phyloP scores from a whole-genome alignment of 2,329 filamentous ascomycete genomes.

The Sphaerostilbella broomeana region DNA sequence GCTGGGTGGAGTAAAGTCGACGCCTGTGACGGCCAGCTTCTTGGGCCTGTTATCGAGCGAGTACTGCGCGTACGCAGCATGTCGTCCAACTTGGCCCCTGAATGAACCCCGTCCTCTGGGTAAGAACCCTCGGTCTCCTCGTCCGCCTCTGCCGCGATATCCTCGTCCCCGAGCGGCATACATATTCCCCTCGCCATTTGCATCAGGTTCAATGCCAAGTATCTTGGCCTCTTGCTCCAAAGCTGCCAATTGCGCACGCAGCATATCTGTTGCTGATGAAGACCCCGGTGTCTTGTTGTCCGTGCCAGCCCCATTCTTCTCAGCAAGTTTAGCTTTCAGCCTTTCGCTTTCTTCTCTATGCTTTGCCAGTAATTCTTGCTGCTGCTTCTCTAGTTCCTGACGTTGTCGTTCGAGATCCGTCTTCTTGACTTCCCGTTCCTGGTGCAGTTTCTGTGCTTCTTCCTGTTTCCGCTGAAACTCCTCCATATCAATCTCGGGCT shows the following conservation, averaged over 20 bases:
- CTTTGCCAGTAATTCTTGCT: constrained; percentile 53
- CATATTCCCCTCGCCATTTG: constrained; percentile 36
- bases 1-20: constrained; percentile 54
- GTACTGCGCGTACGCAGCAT: constrained; percentile 53
- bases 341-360: constrained; percentile 62
- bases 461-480: constrained; percentile 63
- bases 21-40: constrained; percentile 56
- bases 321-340: constrained; percentile 48
- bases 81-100: constrained; percentile 40
- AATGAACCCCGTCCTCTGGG: constrained; percentile 35
- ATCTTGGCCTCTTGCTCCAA: constrained; percentile 66
- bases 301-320: constrained; percentile 24
- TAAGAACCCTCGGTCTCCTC: constrained; percentile 27
- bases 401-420: constrained; percentile 56
- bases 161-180: constrained; percentile 31
- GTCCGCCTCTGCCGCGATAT: constrained; percentile 30
- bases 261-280: constrained; percentile 46
- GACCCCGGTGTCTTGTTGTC: constrained; percentile 9
- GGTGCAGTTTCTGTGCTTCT: constrained; percentile 62
- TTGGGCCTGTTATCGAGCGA: constrained; percentile 72
- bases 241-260: constrained; percentile 67
- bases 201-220: constrained; percentile 59
- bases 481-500: constrained; percentile 59
- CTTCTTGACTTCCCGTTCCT: constrained; percentile 57
- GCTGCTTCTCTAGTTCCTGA: constrained; percentile 58